Percentiles rank a stretch among this genome's conserved stretches.
Evolutionary conservation across 202 grass and related monocot genomes (phyloP).

Genomic region (Cymbopogon flexuosus): DNA sequence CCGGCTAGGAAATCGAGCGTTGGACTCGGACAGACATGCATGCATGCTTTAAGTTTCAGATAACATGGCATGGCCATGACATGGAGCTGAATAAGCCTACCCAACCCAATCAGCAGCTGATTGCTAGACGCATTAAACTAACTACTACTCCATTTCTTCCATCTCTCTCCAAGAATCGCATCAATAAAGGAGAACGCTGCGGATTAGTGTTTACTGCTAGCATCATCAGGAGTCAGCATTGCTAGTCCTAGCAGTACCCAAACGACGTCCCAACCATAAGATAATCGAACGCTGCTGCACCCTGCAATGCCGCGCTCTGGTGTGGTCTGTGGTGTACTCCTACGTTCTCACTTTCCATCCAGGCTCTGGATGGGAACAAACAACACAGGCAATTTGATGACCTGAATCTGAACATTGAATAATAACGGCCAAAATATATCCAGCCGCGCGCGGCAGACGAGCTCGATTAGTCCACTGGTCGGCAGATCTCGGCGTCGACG

Average conservation of each 20-base stretch:
- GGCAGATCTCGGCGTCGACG: background rate
- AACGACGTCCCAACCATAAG: no score
- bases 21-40: background rate
- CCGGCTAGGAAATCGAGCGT: background rate
- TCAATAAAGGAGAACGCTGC: background rate
- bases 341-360: no score
- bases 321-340: no score
- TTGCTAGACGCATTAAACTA: background rate
- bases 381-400: no score
- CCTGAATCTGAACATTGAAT: no score
- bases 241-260: no score
- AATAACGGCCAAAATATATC: no score
- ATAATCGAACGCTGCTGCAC: no score
- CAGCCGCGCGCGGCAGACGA: background rate
- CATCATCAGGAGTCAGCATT: background rate
- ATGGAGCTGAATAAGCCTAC: background rate
- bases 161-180: background rate
- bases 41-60: background rate
- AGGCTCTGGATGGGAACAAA: no score
- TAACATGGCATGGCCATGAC: background rate
- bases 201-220: background rate
- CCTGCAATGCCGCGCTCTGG: no score
- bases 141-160: background rate
- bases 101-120: background rate
- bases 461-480: background rate